Evolutionary conservation across 2,329 filamentous ascomycete genomes (phyloP).

Genomic region (Sphaerostilbella broomeana): DNA sequence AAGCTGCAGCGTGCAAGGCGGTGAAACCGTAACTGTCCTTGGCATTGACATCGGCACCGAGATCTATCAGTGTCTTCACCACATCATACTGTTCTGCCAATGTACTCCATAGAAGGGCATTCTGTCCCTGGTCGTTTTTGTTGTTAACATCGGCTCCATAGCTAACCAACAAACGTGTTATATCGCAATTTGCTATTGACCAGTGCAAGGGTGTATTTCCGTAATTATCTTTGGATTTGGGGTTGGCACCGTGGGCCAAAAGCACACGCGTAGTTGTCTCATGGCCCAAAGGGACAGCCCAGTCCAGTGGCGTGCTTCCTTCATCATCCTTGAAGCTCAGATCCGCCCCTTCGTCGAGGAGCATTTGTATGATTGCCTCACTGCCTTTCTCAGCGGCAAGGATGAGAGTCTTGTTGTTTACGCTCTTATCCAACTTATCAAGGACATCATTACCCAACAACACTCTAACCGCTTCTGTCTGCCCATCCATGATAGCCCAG

Average conservation of each 20-base stretch:
- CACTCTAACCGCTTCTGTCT: neutral
- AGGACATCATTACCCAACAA: neutral
- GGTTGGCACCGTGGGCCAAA: neutral
- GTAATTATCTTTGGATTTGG: constrained; percentile 10
- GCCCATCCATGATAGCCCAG: constrained; percentile 14
- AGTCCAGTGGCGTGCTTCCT: constrained; percentile 14
- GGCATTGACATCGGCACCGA: constrained; percentile 8
- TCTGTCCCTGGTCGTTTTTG: constrained; percentile 6
- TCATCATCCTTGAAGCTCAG: constrained; percentile 12
- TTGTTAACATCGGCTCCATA: constrained; percentile 10
- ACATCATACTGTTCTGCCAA: neutral
- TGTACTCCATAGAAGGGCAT: constrained; percentile 5
- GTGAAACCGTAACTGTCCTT: constrained; percentile 13
- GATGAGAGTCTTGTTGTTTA: neutral
- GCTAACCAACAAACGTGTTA: constrained; percentile 9
- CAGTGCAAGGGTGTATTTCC: constrained; percentile 14
- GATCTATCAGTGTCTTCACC: constrained; percentile 3
- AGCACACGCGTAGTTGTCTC: neutral
- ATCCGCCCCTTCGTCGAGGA: constrained; percentile 6
- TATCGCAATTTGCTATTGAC: constrained; percentile 8
- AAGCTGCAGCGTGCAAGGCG: constrained; percentile 11
- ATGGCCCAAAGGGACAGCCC: constrained; percentile 14
- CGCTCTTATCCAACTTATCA: neutral
- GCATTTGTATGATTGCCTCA: constrained; percentile 1
- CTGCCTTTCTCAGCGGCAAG: neutral